A percentile compares a stretch with the other conserved stretches of the same genome.
phyloP scores from a whole-genome alignment of 169 alveolate genomes.

The Plasmodium fragile region DNA sequence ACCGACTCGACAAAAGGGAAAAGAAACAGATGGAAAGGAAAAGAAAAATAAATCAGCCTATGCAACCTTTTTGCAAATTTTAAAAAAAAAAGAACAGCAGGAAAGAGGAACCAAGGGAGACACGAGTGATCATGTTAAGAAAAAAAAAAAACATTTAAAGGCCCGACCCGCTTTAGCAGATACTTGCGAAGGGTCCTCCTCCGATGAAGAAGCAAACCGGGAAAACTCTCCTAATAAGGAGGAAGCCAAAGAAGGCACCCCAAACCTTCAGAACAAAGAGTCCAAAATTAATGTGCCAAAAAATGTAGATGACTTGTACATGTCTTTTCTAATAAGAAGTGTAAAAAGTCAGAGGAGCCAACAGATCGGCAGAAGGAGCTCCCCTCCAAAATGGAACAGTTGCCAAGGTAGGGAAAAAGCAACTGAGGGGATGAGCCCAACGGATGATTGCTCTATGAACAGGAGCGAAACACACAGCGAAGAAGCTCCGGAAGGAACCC shows the following conservation, averaged over 20 bases:
- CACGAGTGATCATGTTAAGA: neutral
- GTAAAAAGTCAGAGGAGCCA: conserved; percentile 22
- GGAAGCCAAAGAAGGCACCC: neutral
- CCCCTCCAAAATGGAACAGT: neutral
- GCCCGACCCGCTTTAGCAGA: neutral
- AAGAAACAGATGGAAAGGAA: neutral
- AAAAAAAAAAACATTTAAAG: neutral
- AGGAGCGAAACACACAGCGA: neutral
- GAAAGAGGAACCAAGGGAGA: neutral
- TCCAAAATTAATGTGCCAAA: neutral
- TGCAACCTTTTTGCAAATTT: conserved; percentile 37
- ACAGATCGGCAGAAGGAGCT: neutral
- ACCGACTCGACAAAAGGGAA: neutral
- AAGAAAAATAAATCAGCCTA: neutral
- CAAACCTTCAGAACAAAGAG: neutral
- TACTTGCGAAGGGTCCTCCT: neutral
- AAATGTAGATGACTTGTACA: conserved; percentile 39
- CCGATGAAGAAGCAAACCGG: neutral
- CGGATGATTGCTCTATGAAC: neutral
- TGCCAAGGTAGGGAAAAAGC: neutral
- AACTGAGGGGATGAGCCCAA: neutral
- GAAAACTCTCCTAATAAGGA: neutral
- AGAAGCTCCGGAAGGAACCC: neutral
- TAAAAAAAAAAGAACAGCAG: conserved; percentile 28
- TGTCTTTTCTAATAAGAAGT: conserved; percentile 21